Base-by-base conservation (phyloP, 2,329 filamentous ascomycete genomes). In the Chrysoporthe puriensis region DNA sequence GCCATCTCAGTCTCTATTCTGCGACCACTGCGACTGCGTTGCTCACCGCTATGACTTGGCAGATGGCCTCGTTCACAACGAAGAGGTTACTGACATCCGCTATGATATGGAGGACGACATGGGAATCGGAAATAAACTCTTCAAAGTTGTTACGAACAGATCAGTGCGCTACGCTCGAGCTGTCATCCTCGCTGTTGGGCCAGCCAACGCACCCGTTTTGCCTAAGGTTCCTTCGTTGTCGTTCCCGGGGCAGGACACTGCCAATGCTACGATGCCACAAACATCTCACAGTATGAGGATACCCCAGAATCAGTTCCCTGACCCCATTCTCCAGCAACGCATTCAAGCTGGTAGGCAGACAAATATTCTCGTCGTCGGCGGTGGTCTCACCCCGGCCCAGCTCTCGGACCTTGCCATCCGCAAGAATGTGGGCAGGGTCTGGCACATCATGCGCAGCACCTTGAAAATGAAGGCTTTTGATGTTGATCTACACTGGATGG, bases 331-430 rank as follows among this genome's bases (percentile, higher is more conserved):
- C 0, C 76, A 78, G 21, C 72, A 77, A 0, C 88, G 87, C 66
- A 86, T 93, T 11, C 78, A 80, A 6, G 76, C 78, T 1, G 78
- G 78, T 7, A 62, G 36, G 5, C 73, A 77, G n/a, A 92, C 90
- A 0, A 88, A 89, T 69, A 77, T 94, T 8, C 81, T 94, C 8
- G 84, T 95, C 9, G 83, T 95, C 4, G 91, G 91, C 1, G 92
- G 92, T 1, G 92, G 92, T 0, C 79, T 95, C 4, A 94, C 92
- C 0, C 91, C 90, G 32, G 90, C 91, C 0, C 92, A 95, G 75
- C 81, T 94, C 21, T 83, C 88, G 0, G 90, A 93, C 73, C 82
- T 91, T 59, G 87, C 87, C 0, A 79, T 94, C 67, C 84, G 85
- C 9, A 82, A 83, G 34, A 90, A 91, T 0, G 88, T 92, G 0